Evolutionary conservation across 192 early-diverging fungal genomes (phyloP).

Genomic region (Coemansia reversa): DNA sequence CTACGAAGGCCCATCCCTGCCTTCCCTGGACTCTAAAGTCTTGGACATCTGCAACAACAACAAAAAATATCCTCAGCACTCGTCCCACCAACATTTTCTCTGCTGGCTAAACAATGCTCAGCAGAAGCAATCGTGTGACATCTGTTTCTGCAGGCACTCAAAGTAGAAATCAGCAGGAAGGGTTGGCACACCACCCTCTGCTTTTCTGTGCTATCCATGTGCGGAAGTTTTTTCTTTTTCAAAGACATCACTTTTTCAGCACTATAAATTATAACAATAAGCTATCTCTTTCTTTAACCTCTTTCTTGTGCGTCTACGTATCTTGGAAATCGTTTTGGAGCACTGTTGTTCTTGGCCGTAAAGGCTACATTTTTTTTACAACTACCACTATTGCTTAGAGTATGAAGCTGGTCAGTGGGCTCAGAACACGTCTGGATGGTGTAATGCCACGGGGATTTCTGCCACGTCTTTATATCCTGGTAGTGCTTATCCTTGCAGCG

Average conservation of each 20-base stretch:
- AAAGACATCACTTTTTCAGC: neutral
- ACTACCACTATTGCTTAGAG: neutral
- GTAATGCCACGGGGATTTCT: slow-evolving; percentile 27
- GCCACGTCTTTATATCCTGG: slow-evolving; percentile 25
- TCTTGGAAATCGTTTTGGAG: neutral
- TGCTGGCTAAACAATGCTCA: neutral
- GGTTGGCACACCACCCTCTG: no score
- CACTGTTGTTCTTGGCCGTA: neutral
- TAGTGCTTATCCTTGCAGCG: slow-evolving; percentile 29
- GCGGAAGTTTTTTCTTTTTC: neutral
- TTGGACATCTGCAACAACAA: no score
- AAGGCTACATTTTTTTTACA: neutral
- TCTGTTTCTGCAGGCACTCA: neutral
- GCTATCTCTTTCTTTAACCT: neutral
- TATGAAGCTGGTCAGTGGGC: neutral
- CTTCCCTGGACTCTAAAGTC: no score
- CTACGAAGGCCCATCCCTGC: neutral
- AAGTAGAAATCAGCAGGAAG: neutral
- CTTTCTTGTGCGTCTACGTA: neutral
- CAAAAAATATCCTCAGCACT: no score
- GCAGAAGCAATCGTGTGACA: neutral
- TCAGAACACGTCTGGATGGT: neutral
- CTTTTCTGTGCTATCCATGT: neutral
- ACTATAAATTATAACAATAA: neutral
- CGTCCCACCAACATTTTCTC: neutral